phyloP scores from a whole-genome alignment of 805 yeast species.

The Monosporozyma solicola region DNA sequence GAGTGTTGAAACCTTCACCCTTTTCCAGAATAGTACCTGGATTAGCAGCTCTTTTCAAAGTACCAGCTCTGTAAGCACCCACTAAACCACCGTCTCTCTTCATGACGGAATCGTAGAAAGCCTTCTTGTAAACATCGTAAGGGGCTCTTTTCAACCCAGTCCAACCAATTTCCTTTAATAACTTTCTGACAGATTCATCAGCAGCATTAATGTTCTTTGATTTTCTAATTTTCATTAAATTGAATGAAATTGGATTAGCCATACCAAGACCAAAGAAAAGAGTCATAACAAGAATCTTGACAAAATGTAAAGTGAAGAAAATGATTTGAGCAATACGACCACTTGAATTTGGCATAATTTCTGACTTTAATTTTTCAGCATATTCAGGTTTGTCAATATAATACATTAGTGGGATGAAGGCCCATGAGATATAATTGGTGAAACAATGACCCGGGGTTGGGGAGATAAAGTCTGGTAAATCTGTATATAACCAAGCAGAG shows the following conservation, averaged over 20 bases:
- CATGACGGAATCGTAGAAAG: conserved; percentile 54
- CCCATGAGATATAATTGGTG: conserved; percentile 45
- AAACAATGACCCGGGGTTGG: conserved; percentile 88
- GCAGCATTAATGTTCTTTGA: conserved; percentile 21
- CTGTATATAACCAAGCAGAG: conserved; percentile 77
- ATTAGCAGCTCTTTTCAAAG: conserved; percentile 45
- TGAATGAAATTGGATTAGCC: conserved; percentile 60
- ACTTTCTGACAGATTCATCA: conserved; percentile 28
- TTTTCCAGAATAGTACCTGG: conserved; percentile 54
- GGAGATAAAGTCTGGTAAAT: conserved; percentile 75
- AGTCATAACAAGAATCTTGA: conserved; percentile 51
- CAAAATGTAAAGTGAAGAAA: conserved; percentile 62
- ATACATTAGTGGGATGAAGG: conserved; percentile 21
- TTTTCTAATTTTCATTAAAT: conserved; percentile 27
- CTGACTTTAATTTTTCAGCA: conserved; percentile 42
- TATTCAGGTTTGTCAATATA: conserved; percentile 31
- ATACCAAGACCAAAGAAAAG: conserved; percentile 57
- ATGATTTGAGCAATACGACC: conserved; percentile 44
- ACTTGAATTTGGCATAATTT: conserved; percentile 34
- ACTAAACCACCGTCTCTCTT: conserved; percentile 64
- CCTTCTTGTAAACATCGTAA: conserved; percentile 58
- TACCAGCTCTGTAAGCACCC: conserved; percentile 64
- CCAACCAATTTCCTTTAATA: conserved; percentile 72
- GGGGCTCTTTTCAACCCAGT: conserved; percentile 74
- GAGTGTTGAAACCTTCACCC: conserved; percentile 78